phyloP scores from a whole-genome alignment of 768 basidiomycete species.

The Russula emetica region DNA sequence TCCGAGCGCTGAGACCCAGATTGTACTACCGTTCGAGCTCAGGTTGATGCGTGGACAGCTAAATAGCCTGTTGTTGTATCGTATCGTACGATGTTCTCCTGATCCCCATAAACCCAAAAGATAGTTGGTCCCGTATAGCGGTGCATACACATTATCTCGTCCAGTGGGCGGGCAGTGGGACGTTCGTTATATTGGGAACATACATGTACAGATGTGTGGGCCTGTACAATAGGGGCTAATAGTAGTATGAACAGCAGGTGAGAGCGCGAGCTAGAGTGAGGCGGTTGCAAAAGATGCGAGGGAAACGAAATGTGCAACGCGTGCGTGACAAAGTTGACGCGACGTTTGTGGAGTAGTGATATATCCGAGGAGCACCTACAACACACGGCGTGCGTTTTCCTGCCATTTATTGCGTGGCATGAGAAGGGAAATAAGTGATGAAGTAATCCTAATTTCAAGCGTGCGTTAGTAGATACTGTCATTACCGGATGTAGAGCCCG shows the following conservation, averaged over 20 bases:
- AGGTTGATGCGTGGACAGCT: too few species aligned
- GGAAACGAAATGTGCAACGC: neutral
- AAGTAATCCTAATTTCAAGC: constrained; percentile 8
- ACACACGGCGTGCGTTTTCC: neutral
- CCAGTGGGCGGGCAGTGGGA: neutral
- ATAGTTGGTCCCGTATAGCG: too few species aligned
- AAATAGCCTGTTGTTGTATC: too few species aligned
- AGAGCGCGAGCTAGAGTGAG: neutral
- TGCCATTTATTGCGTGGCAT: constrained; percentile 10
- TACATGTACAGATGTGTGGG: constrained; percentile 21
- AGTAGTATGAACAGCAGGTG: neutral
- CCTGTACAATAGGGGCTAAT: constrained; percentile 16
- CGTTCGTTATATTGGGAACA: constrained; percentile 13
- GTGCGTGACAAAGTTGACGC: neutral
- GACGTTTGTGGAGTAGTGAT: neutral
- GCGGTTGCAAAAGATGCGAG: neutral
- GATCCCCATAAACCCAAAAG: too few species aligned
- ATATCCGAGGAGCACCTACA: constrained; percentile 2
- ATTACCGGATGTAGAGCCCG: constrained; percentile 1
- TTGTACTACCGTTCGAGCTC: too few species aligned
- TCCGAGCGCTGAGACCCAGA: too few species aligned
- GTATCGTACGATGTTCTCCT: too few species aligned
- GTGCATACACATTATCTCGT: neutral
- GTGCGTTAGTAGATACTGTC: constrained; percentile 17
- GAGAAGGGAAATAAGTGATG: constrained; percentile 8